A percentile compares a stretch with the other conserved stretches of the same genome.
These are phyloP conservation scores for Sclerotinia nivalis DNA, from an alignment of 2,329 filamentous ascomycete genomes.

Conservation along the genomic window DNA sequence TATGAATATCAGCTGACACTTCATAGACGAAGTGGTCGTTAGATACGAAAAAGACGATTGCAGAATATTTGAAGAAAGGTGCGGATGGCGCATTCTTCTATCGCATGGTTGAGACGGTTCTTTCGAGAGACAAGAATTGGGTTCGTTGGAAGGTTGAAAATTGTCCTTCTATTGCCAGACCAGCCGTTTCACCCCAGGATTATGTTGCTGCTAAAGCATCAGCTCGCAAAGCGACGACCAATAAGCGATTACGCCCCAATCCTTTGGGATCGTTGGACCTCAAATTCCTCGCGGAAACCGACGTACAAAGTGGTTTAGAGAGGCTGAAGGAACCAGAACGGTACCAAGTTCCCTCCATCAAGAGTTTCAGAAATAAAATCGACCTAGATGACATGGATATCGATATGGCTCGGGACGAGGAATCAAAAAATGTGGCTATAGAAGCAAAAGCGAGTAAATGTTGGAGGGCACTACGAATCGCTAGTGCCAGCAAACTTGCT, in stretches of 20 bases:
- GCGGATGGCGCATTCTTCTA: conserved; percentile 89
- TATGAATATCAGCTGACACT: background rate
- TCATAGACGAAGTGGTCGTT: conserved; percentile 77
- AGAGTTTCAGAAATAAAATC: conserved; percentile 71
- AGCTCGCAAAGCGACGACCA: conserved; percentile 66
- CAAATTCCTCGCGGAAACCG: conserved; percentile 72
- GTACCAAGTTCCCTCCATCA: conserved; percentile 68
- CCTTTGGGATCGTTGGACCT: conserved; percentile 75
- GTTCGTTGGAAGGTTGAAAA: conserved; percentile 96
- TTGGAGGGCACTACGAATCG: conserved; percentile 85
- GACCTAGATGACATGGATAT: conserved; percentile 82
- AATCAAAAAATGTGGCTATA: conserved; percentile 57
- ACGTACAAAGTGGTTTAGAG: conserved; percentile 62
- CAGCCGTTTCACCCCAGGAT: conserved; percentile 66
- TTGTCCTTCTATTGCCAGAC: conserved; percentile 81
- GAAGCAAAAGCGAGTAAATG: conserved; percentile 83
- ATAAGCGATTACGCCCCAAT: conserved; percentile 67
- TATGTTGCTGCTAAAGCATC: conserved; percentile 69
- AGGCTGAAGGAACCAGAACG: conserved; percentile 66
- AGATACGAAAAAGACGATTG: conserved; percentile 75
- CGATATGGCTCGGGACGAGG: conserved; percentile 69
- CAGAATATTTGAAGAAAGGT: conserved; percentile 78
- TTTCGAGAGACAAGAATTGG: conserved; percentile 97
- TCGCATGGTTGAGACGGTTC: conserved; percentile 93
- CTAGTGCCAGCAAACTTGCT: conserved; percentile 70